phyloP scores from a whole-genome alignment of 169 alveolate species.

The Plasmodium knowlesi region DNA sequence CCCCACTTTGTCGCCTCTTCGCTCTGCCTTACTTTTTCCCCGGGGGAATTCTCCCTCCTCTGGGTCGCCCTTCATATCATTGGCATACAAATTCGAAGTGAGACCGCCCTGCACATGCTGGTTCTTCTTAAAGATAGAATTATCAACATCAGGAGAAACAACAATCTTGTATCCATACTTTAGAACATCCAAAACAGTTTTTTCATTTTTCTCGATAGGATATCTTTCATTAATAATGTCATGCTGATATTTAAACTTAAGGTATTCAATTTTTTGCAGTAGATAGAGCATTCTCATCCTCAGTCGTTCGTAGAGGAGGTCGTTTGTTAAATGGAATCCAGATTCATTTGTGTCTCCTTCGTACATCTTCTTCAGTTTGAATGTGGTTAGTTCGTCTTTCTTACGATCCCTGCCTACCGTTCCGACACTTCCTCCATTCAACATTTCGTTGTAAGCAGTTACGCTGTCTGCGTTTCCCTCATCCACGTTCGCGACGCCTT shows the following conservation, averaged over 20 bases:
- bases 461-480: too few relatives aligned
- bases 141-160: conserved; percentile 58
- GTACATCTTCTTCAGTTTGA: conserved; percentile 7
- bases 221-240: conserved; percentile 50
- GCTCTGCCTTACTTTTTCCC: background rate
- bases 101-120: background rate
- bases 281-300: conserved; percentile 16
- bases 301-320: conserved; percentile 46
- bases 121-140: conserved; percentile 29
- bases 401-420: background rate
- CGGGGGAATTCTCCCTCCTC: background rate
- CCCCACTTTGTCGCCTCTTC: background rate
- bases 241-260: conserved; percentile 50
- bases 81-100: background rate
- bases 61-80: background rate
- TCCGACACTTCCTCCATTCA: background rate
- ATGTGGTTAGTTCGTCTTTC: conserved; percentile 11
- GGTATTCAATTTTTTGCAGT: conserved; percentile 41
- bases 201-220: conserved; percentile 51
- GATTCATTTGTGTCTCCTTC: conserved; percentile 1
- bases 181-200: conserved; percentile 32
- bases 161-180: conserved; percentile 48
- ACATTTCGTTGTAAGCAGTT: too few relatives aligned
- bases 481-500: background rate
- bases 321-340: conserved; percentile 18